Conservation (phyloP, 2,329 filamentous ascomycete genomes). For the Didymella glomerata region DNA sequence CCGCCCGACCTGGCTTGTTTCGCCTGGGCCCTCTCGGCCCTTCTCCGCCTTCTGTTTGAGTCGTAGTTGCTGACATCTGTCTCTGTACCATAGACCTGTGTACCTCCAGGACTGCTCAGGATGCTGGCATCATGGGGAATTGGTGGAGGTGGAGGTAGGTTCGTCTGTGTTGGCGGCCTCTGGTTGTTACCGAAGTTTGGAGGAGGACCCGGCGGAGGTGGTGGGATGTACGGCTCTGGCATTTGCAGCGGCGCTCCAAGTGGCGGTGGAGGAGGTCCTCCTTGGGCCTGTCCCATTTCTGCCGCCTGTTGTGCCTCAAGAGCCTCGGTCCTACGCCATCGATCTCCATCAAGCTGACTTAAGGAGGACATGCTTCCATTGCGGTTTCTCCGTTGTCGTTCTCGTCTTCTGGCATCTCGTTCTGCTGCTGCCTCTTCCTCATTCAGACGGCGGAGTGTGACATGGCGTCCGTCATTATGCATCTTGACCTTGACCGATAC, state of each 20-base stretch:
- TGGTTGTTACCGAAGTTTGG: constrained; percentile 26
- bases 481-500: constrained; percentile 72
- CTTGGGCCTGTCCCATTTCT: constrained; percentile 35
- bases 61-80: constrained; percentile 53
- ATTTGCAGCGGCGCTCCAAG: constrained; percentile 38
- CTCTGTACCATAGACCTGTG: constrained; percentile 49
- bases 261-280: constrained; percentile 26
- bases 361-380: constrained; percentile 53
- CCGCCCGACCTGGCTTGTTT: constrained; percentile 47
- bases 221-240: constrained; percentile 42
- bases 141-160: constrained; percentile 48
- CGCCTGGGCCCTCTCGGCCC: constrained; percentile 52
- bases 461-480: constrained; percentile 69
- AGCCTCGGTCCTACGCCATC: constrained; percentile 52
- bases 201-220: constrained; percentile 45
- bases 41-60: constrained; percentile 49
- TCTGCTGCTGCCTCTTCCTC: constrained; percentile 70
- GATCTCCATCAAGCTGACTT: constrained; percentile 47
- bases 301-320: constrained; percentile 48
- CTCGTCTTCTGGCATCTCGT: constrained; percentile 62
- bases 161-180: constrained; percentile 19
- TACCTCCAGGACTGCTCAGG: constrained; percentile 49
- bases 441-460: constrained; percentile 68
- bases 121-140: constrained; percentile 45
- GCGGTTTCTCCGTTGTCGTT: constrained; percentile 52